phyloP scores from a whole-genome alignment of 2,329 filamentous ascomycete species.

The Leptographium procerum region DNA sequence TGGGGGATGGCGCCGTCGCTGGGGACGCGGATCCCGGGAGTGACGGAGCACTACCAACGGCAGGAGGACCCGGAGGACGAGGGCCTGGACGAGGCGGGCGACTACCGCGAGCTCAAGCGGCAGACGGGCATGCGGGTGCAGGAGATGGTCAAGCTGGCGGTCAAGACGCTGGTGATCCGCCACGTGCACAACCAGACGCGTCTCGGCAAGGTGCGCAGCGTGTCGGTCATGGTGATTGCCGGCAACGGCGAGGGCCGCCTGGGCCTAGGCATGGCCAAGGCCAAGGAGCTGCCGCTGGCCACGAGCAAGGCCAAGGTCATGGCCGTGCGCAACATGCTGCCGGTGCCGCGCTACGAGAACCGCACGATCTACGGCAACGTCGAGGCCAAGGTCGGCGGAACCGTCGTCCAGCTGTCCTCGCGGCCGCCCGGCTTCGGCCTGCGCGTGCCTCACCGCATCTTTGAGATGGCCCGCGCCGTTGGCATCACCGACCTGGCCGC shows the following conservation, averaged over 20 bases:
- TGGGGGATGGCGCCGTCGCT: slow-evolving; percentile 37
- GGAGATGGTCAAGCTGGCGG: slow-evolving; percentile 43
- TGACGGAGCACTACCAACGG: slow-evolving; percentile 38
- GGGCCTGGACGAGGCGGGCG: slow-evolving; percentile 37
- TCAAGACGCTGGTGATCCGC: slow-evolving; percentile 65
- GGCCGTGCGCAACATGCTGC: slow-evolving; percentile 85
- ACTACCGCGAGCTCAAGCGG: slow-evolving; percentile 40
- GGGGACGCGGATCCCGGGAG: slow-evolving; percentile 40
- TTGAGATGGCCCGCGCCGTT: slow-evolving; percentile 80
- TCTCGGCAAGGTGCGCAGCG: slow-evolving; percentile 78
- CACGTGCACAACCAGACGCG: slow-evolving; percentile 85
- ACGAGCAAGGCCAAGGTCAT: slow-evolving; percentile 61
- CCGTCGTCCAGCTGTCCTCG: slow-evolving; percentile 67
- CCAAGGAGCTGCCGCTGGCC: slow-evolving; percentile 59
- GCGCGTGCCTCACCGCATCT: slow-evolving; percentile 81
- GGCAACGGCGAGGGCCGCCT: slow-evolving; percentile 80
- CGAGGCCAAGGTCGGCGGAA: slow-evolving; percentile 76
- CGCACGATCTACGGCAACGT: slow-evolving; percentile 84
- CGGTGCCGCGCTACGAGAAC: slow-evolving; percentile 83
- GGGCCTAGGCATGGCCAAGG: slow-evolving; percentile 85
- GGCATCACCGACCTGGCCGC: slow-evolving; percentile 83
- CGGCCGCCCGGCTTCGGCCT: slow-evolving; percentile 95
- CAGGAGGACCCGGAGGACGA: slow-evolving; percentile 37
- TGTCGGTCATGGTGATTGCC: slow-evolving; percentile 67
- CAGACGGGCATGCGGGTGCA: slow-evolving; percentile 41